phyloP scores from a whole-genome alignment of 2,329 filamentous ascomycete species.

The Fusarium burgessii region DNA sequence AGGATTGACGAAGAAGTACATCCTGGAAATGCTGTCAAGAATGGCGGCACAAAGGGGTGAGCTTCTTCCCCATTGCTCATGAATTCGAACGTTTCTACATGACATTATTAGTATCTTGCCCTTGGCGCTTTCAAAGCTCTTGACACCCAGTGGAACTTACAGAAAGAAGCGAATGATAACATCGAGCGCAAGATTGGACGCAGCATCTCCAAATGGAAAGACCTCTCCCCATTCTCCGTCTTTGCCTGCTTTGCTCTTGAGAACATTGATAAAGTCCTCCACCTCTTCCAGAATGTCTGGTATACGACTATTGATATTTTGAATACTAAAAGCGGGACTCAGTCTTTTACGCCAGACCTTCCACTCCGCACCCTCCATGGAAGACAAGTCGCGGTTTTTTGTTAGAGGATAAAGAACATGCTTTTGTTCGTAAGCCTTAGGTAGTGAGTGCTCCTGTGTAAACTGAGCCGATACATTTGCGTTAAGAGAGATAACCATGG shows the following conservation, averaged over 20 bases:
- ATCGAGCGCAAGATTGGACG: constrained; percentile 56
- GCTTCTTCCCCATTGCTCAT: constrained; percentile 23
- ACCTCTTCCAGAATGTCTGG: constrained; percentile 55
- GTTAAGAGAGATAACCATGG: constrained; percentile 35
- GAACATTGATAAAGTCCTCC: constrained; percentile 49
- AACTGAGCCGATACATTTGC: constrained; percentile 38
- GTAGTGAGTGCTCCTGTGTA: constrained; percentile 35
- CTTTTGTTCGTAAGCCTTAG: constrained; percentile 48
- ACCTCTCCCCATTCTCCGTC: constrained; percentile 21
- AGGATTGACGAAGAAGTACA: constrained; percentile 26
- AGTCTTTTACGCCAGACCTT: constrained; percentile 50
- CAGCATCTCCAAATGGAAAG: constrained; percentile 51
- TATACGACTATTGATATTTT: constrained; percentile 51
- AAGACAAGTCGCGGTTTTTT: constrained; percentile 48
- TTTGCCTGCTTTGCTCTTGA: constrained; percentile 20
- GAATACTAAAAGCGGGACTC: constrained; percentile 54
- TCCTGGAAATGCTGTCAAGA: constrained; percentile 18
- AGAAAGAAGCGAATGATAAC: constrained; percentile 54
- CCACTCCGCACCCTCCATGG: constrained; percentile 48
- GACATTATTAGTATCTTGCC: background rate
- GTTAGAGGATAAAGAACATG: constrained; percentile 48
- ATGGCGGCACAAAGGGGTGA: constrained; percentile 22
- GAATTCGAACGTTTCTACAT: constrained; percentile 21
- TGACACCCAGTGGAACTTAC: constrained; percentile 27
- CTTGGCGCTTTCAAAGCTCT: background rate